Evolutionary conservation across 305 asterid genomes (phyloP).

Genomic region (Fraxinus paxiana): DNA sequence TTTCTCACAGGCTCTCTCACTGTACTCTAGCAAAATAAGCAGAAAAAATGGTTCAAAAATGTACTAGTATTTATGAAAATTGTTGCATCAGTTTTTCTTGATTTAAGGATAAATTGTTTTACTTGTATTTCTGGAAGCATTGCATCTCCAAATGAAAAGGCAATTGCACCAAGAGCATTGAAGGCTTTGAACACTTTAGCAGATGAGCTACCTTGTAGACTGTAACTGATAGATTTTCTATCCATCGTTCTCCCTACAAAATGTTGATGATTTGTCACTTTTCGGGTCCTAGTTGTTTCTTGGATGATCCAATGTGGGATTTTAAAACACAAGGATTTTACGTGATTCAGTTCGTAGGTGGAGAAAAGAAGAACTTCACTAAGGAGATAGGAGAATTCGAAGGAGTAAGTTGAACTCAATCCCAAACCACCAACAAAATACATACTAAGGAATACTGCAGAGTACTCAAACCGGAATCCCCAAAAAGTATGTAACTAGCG

Average conservation of each 20-base stretch:
- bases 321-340: neutral
- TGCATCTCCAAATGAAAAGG: conserved; percentile 65
- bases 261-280: neutral
- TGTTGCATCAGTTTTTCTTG: neutral
- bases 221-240: conserved; percentile 29
- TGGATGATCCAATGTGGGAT: neutral
- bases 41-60: neutral
- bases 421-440: too few species aligned
- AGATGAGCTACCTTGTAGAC: conserved; percentile 42
- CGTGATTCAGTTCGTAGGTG: neutral
- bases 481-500: neutral
- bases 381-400: neutral
- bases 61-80: neutral
- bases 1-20: conserved; percentile 40
- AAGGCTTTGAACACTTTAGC: conserved; percentile 42
- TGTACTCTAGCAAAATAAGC: conserved; percentile 37
- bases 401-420: neutral
- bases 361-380: neutral
- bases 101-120: neutral
- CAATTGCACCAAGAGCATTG: conserved; percentile 56
- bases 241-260: conserved; percentile 42
- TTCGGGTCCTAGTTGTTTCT: neutral
- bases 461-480: neutral
- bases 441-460: neutral
- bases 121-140: conserved; percentile 70